Evolutionary conservation across 1,139 yeast species (phyloP).

Genomic region (Pichia sp.): DNA sequence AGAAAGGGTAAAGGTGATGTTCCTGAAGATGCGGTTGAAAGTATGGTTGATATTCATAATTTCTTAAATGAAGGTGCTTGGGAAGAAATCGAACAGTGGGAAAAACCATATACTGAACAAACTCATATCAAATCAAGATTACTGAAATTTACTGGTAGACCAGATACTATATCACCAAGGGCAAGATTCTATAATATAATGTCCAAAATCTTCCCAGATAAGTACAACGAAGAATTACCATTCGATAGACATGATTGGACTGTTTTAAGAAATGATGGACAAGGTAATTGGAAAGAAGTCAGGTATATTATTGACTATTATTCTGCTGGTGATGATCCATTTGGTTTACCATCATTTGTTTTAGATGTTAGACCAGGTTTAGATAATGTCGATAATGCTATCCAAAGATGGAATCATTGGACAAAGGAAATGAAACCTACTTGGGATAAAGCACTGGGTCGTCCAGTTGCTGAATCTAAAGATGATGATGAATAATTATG

Average conservation of each 20-base stretch:
- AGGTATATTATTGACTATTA: constrained; percentile 95
- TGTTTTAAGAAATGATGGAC: constrained; percentile 57
- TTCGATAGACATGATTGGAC: constrained; percentile 99
- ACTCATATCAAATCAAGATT: constrained; percentile 65
- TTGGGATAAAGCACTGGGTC: constrained; percentile 32
- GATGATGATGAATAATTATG: background rate
- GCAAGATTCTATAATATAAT: constrained; percentile 65
- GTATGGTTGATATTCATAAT: constrained; percentile 96
- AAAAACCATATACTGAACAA: constrained; percentile 46
- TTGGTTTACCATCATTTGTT: constrained; percentile 84
- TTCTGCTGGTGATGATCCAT: constrained; percentile 80
- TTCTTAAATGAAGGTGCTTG: constrained; percentile 97
- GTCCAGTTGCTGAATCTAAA: background rate
- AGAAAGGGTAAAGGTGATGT: constrained; percentile 84
- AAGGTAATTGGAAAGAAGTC: constrained; percentile 50
- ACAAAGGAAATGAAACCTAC: constrained; percentile 24
- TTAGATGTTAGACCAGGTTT: constrained; percentile 94
- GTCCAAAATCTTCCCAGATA: constrained; percentile 64
- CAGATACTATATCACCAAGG: constrained; percentile 81
- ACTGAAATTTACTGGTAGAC: constrained; percentile 84
- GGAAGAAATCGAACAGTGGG: constrained; percentile 94
- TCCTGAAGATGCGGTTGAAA: constrained; percentile 91
- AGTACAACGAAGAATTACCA: constrained; percentile 75
- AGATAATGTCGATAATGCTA: constrained; percentile 56
- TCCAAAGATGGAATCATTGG: constrained; percentile 47